phyloP scores from a whole-genome alignment of 352 stramenopile genomes.

The Phytopythium kandeliae region DNA sequence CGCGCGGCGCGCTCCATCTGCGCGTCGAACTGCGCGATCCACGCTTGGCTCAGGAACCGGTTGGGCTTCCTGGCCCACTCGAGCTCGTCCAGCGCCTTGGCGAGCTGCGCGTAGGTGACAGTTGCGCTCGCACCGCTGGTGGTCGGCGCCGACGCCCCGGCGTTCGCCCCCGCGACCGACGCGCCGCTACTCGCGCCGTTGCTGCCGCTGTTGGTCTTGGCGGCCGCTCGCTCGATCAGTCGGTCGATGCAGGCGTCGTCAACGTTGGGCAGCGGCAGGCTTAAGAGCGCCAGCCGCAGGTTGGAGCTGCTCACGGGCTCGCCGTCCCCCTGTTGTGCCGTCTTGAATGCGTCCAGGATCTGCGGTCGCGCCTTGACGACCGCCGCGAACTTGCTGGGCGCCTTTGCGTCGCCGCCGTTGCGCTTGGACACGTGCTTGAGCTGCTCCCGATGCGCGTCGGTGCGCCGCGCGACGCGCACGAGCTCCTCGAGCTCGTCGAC shows the following conservation, averaged over 20 bases:
- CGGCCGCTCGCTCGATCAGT: constrained; percentile 32
- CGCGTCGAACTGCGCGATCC: constrained; percentile 75
- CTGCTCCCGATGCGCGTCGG: constrained; percentile 68
- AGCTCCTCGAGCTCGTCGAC: constrained; percentile 85
- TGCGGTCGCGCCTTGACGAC: constrained; percentile 37
- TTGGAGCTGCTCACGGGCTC: constrained; percentile 34
- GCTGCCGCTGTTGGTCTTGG: constrained; percentile 2
- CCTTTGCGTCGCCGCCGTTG: constrained; percentile 24
- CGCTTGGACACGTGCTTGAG: constrained; percentile 41
- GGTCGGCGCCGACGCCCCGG: background rate
- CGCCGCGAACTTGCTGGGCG: constrained; percentile 22
- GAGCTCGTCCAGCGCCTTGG: constrained; percentile 50
- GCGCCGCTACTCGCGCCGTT: background rate
- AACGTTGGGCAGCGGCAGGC: constrained; percentile 43
- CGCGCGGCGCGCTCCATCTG: constrained; percentile 67
- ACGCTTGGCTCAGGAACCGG: constrained; percentile 72
- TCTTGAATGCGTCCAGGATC: constrained; percentile 67
- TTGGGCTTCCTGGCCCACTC: constrained; percentile 68
- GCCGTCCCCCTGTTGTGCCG: constrained; percentile 26
- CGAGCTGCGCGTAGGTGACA: constrained; percentile 44
- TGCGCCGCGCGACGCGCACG: constrained; percentile 60
- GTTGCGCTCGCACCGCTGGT: background rate
- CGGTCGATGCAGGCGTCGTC: constrained; percentile 40
- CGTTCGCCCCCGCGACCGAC: background rate
- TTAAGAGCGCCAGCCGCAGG: constrained; percentile 35